Conservation (phyloP, 2,329 filamentous ascomycete species). For the Penicillium vulpinum region DNA sequence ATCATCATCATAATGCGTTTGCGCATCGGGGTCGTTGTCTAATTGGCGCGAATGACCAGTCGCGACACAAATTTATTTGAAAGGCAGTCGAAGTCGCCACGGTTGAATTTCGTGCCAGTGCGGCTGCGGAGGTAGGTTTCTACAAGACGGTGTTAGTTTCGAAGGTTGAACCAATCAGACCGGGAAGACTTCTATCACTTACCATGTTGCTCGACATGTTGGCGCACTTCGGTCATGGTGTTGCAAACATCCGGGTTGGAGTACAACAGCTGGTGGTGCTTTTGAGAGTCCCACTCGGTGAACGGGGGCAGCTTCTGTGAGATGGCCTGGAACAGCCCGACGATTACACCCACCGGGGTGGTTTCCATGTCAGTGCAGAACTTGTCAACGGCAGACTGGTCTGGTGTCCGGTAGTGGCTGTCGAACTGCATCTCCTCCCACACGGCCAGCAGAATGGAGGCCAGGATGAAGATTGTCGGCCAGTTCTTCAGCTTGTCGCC, state of each 20-base stretch:
- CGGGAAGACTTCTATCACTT: slow-evolving; percentile 42
- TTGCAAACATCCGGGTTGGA: slow-evolving; percentile 92
- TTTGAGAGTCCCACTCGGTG: slow-evolving; percentile 88
- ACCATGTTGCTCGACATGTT: slow-evolving; percentile 93
- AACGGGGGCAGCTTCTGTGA: slow-evolving; percentile 93
- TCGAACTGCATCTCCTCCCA: slow-evolving; percentile 99
- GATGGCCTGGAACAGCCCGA: slow-evolving; percentile 95
- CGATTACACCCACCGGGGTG: slow-evolving; percentile 91
- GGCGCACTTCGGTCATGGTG: slow-evolving; percentile 91
- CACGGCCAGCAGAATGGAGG: slow-evolving; percentile 85
- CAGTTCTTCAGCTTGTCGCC: slow-evolving; percentile 98
- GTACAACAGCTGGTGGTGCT: slow-evolving; percentile 86
- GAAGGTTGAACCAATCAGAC: background rate
- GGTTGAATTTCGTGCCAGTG: slow-evolving; percentile 78
- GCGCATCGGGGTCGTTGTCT: slow-evolving; percentile 32
- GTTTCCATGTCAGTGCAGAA: slow-evolving; percentile 98
- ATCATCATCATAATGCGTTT: slow-evolving; percentile 28
- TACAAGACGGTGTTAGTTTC: slow-evolving; percentile 52
- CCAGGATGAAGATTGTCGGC: slow-evolving; percentile 98
- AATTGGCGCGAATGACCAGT: slow-evolving; percentile 93
- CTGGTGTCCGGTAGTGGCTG: slow-evolving; percentile 90
- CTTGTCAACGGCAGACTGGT: slow-evolving; percentile 80
- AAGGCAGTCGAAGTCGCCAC: slow-evolving; percentile 88
- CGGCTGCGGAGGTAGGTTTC: slow-evolving; percentile 84
- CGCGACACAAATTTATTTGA: slow-evolving; percentile 98